Percentiles rank a stretch among this genome's conserved stretches.
Evolutionary conservation across 108 stramenopile genomes (phyloP).

Genomic region (Cylindrotheca fusiformis): DNA sequence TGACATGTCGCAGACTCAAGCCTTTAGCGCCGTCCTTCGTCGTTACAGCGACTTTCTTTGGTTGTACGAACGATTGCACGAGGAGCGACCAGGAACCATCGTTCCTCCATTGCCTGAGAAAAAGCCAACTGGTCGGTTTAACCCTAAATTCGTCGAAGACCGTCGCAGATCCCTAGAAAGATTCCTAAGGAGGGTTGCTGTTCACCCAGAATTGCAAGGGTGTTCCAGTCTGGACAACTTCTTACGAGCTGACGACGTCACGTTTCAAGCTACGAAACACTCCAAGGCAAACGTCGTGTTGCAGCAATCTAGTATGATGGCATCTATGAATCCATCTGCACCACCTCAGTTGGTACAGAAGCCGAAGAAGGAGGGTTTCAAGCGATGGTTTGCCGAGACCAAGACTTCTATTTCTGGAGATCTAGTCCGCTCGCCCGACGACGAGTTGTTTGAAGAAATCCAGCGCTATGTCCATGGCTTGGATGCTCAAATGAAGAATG

Average conservation of each 20-base stretch:
- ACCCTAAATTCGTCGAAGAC: conserved; percentile 86
- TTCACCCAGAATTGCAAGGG: conserved; percentile 87
- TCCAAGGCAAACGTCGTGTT: conserved; percentile 38
- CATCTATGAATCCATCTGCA: not conserved
- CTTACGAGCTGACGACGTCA: conserved; percentile 87
- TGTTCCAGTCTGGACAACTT: conserved; percentile 83
- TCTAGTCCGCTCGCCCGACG: conserved; percentile 80
- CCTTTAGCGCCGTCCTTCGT: conserved; percentile 79
- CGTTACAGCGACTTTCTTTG: conserved; percentile 97
- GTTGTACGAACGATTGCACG: conserved; percentile 86
- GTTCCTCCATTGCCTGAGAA: conserved; percentile 98
- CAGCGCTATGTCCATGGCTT: conserved; percentile 86
- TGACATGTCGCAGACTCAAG: conserved; percentile 42
- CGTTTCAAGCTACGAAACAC: conserved; percentile 76
- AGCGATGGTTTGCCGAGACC: conserved; percentile 88
- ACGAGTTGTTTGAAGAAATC: conserved; percentile 92
- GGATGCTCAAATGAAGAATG: conserved; percentile 90
- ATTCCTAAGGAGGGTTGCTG: conserved; percentile 85
- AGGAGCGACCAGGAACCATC: conserved; percentile 89
- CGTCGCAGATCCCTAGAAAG: conserved; percentile 81
- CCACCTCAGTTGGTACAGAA: conserved; percentile 16
- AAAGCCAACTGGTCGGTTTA: conserved; percentile 89
- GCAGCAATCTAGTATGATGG: conserved; percentile 21
- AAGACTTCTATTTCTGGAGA: conserved; percentile 80
- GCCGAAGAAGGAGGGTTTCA: conserved; percentile 69